Evolutionary conservation across 2,329 filamentous ascomycete genomes (phyloP).

Genomic region (Cytospora piceae): DNA sequence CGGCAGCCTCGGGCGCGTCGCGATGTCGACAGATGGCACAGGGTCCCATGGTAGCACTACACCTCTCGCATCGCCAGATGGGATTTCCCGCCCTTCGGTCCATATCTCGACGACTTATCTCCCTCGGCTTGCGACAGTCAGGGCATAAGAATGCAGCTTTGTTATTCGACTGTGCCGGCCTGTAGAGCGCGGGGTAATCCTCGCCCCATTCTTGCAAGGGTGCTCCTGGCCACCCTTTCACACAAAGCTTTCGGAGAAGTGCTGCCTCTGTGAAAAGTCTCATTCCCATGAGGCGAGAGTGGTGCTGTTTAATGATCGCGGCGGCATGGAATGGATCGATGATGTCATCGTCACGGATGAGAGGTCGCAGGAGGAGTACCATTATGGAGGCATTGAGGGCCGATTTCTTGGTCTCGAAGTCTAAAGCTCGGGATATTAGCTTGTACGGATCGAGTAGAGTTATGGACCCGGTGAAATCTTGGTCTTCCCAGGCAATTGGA

Average conservation of each 20-base stretch:
- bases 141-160: conserved; percentile 59
- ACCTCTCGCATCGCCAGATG: conserved; percentile 64
- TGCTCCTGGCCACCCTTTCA: conserved; percentile 57
- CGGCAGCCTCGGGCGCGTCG: conserved; percentile 46
- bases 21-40: conserved; percentile 64
- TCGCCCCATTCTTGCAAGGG: conserved; percentile 57
- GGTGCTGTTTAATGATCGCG: conserved; percentile 62
- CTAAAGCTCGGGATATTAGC: conserved; percentile 56
- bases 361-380: conserved; percentile 60
- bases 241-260: conserved; percentile 63
- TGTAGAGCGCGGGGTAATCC: conserved; percentile 58
- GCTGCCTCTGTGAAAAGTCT: conserved; percentile 63
- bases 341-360: conserved; percentile 56
- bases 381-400: conserved; percentile 65
- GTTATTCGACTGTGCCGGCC: conserved; percentile 57
- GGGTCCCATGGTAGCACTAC: conserved; percentile 54
- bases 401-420: conserved; percentile 60
- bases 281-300: conserved; percentile 62
- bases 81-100: conserved; percentile 38
- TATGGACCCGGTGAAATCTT: conserved; percentile 20
- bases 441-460: conserved; percentile 59
- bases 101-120: conserved; percentile 50
- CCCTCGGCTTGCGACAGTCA: conserved; percentile 59
- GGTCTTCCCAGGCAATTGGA: conserved; percentile 37
- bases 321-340: conserved; percentile 60